Evolutionary conservation across 805 yeast genomes (phyloP).

Genomic region (Wickerhamia fluorescens): DNA sequence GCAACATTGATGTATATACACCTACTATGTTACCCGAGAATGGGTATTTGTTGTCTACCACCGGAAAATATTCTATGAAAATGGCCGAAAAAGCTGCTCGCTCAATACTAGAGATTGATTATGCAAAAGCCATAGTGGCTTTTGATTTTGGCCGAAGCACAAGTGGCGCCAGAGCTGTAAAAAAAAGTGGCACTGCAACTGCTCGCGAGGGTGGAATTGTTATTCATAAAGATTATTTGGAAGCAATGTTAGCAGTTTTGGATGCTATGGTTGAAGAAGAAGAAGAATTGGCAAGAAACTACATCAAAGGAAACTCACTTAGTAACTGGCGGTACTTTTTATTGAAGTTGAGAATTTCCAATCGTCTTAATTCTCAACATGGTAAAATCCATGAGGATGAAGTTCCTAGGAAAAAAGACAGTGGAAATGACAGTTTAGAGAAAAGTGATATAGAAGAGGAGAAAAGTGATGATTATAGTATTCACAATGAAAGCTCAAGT

Average conservation of each 20-base stretch:
- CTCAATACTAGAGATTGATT: slow-evolving; percentile 62
- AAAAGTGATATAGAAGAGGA: slow-evolving; percentile 5
- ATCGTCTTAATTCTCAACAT: slow-evolving; percentile 41
- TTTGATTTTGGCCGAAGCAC: slow-evolving; percentile 62
- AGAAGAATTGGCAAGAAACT: slow-evolving; percentile 34
- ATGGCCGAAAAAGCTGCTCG: slow-evolving; percentile 66
- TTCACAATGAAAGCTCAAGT: slow-evolving; percentile 7
- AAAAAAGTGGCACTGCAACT: slow-evolving; percentile 40
- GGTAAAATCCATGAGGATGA: slow-evolving; percentile 29
- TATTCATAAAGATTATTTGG: slow-evolving; percentile 53
- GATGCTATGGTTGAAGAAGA: slow-evolving; percentile 45
- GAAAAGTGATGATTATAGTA: slow-evolving; percentile 15
- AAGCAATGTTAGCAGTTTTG: slow-evolving; percentile 50
- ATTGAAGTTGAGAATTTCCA: slow-evolving; percentile 41
- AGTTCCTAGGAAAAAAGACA: slow-evolving; percentile 7
- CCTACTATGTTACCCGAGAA: slow-evolving; percentile 80
- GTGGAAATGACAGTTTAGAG: slow-evolving; percentile 15
- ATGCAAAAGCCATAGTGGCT: slow-evolving; percentile 80
- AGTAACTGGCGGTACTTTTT: slow-evolving; percentile 48
- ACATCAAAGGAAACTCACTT: slow-evolving; percentile 43
- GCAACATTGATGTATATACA: slow-evolving; percentile 76
- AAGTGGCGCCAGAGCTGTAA: slow-evolving; percentile 2
- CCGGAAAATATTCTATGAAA: slow-evolving; percentile 27
- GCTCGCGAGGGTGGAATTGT: slow-evolving; percentile 74
- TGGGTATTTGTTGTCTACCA: slow-evolving; percentile 46